A percentile compares a stretch with the other conserved stretches of the same genome.
Conservation (phyloP, 1,284 basidiomycete species). For the Porogramme epimiltina region DNA sequence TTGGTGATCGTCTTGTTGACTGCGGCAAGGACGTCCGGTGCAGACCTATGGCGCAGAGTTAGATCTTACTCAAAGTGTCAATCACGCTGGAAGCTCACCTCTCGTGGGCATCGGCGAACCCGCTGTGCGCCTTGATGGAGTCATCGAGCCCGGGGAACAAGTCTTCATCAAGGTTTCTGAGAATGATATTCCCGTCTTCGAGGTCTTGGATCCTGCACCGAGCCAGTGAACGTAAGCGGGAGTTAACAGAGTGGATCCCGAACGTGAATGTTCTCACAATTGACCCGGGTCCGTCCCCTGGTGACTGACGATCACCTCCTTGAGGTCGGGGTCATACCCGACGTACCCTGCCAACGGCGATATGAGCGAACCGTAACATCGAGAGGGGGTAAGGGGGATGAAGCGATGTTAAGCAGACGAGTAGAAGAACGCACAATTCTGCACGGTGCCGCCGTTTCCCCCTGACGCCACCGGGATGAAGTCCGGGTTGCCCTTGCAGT, state of each 20-base stretch:
- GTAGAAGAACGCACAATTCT: conserved; percentile 51
- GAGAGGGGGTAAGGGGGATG: no score
- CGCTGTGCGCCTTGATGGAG: conserved; percentile 52
- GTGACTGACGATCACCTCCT: conserved; percentile 52
- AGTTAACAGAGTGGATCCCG: neutral
- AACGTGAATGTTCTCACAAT: conserved; percentile 38
- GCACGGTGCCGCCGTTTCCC: conserved; percentile 52
- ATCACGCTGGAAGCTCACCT: conserved; percentile 34
- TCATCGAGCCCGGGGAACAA: conserved; percentile 60
- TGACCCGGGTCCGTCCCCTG: conserved; percentile 51
- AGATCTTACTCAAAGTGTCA: neutral
- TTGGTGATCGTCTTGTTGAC: conserved; percentile 34
- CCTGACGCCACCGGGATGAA: conserved; percentile 63
- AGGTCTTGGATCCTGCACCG: conserved; percentile 31
- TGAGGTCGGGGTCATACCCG: conserved; percentile 44
- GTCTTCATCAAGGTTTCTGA: conserved; percentile 26
- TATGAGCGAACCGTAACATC: no score
- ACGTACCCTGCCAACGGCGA: conserved; percentile 41
- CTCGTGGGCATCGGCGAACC: conserved; percentile 56
- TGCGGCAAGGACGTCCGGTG: conserved; percentile 36
- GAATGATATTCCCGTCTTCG: conserved; percentile 35
- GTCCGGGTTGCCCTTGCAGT: conserved; percentile 46
- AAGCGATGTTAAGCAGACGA: no score
- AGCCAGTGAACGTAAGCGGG: no score
- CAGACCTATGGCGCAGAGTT: conserved; percentile 28